Conservation (phyloP, 2,329 filamentous ascomycete species). For the Ceratocystis harringtonii region DNA sequence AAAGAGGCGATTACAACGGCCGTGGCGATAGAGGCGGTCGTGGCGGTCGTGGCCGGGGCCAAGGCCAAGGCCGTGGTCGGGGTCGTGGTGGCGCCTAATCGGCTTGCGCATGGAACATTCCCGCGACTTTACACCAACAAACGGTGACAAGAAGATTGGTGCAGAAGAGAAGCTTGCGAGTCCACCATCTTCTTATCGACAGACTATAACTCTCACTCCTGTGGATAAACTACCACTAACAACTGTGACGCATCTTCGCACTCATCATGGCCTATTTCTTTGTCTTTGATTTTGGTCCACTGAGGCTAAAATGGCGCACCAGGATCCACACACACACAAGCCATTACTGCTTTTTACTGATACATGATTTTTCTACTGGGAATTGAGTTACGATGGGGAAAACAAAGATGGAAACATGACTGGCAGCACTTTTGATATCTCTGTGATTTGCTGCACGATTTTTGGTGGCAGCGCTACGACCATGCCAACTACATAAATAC, state of each 20-base stretch:
- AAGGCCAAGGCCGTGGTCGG: constrained; percentile 26
- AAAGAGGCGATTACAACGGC: constrained; percentile 43
- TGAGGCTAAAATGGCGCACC: not conserved
- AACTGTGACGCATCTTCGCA: constrained; percentile 3
- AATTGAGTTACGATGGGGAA: not conserved
- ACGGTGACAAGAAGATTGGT: not conserved
- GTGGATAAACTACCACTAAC: not conserved
- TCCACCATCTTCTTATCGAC: too few species aligned
- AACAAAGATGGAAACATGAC: not conserved
- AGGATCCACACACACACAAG: not conserved
- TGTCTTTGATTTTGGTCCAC: not conserved
- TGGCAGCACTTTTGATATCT: constrained; percentile 2
- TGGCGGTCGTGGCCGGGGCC: constrained; percentile 31
- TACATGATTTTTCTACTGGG: not conserved
- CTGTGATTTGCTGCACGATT: not conserved
- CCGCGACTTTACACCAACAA: not conserved
- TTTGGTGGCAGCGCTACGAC: not conserved
- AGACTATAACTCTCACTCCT: not conserved
- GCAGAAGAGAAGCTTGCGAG: not conserved
- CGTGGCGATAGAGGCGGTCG: constrained; percentile 42
- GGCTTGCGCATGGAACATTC: not conserved
- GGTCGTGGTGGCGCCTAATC: constrained; percentile 24
- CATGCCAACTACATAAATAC: not conserved
- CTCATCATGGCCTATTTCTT: not conserved
- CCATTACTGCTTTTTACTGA: not conserved